These are phyloP conservation scores for Gastrolobium villosum DNA, from an alignment of 306 rosid genomes.

Conservation along the genomic window DNA sequence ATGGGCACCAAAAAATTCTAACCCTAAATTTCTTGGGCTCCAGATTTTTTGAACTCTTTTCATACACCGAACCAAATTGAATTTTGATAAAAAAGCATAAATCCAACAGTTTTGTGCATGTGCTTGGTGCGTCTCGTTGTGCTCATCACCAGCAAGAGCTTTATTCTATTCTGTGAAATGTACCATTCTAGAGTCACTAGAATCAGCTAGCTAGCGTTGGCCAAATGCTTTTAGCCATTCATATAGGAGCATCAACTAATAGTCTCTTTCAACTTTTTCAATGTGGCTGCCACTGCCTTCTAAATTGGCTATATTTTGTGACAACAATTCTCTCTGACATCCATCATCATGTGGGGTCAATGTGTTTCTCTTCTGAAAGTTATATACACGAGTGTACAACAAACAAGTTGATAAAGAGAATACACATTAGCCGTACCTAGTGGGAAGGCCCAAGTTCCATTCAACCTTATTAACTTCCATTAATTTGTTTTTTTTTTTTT, in stretches of 20 bases:
- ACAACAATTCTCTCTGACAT: constrained; percentile 16
- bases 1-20: too few relatives aligned
- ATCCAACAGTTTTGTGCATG: not conserved
- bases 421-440: constrained; percentile 10
- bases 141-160: constrained; percentile 17
- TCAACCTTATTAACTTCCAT: constrained; percentile 19
- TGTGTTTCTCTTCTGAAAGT: constrained; percentile 18
- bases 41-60: too few relatives aligned
- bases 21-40: too few relatives aligned
- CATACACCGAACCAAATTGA: too few relatives aligned
- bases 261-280: constrained; percentile 46
- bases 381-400: constrained; percentile 6
- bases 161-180: constrained; percentile 45
- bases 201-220: constrained; percentile 18
- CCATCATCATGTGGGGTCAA: constrained; percentile 38
- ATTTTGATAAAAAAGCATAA: too few relatives aligned
- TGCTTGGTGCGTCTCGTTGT: constrained; percentile 31
- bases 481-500: constrained; percentile 5
- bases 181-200: constrained; percentile 21
- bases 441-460: constrained; percentile 28
- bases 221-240: constrained; percentile 37
- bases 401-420: constrained; percentile 29
- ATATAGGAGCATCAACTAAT: not conserved
- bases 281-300: constrained; percentile 5
- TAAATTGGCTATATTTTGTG: not conserved